Base-by-base conservation (phyloP, 2,329 filamentous ascomycete genomes). In the Cucurbitaria berberidis region DNA sequence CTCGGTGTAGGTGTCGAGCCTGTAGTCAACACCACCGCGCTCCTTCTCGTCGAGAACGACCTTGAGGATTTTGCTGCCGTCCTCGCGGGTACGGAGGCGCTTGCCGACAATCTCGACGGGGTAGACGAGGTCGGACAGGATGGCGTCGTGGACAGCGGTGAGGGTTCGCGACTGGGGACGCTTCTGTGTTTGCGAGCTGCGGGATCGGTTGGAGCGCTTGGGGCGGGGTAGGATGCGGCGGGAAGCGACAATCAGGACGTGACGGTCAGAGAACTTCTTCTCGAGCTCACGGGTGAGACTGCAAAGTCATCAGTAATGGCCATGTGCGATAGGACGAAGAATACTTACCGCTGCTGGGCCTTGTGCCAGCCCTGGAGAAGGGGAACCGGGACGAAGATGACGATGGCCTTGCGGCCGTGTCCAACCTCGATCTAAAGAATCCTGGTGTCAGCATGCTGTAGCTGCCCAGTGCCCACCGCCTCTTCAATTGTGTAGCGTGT, bases 251-350 rank as follows among this genome's bases (percentile, higher is more conserved):
- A 99, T 92, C 81, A 99, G 86, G 81, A 99, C 95, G 83, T 99
- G 95, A 83, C 95, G 95, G 87, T 99, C 95, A 67, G 95, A 98
- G 91, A 99, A 99, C 86, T 99, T 99, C 92, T 99, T 99, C 90
- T 99, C 95, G 78, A 99, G 93, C 87, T 99, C 95, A 84, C 95
- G 95, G 82, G 95, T 99, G 78, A 99, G 89, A 79, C 93, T 98
- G 8, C 30, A n/a, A 34, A n/a, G 62, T 18, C 35, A 44, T 64
- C 39, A 64, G 64, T 40, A 36, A 8, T 10, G 10, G 29, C 24
- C n/a, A 15, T 11, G 6, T 5, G 10, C 9, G 24, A 16, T 43
- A 27, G 10, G 7, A 4, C 18, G 24, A 2, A 22, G n/a, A 10
- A 16, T 46, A 53, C 89, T 82, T 93, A 98, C 93, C 95, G 93